These are phyloP conservation scores for Crepidotus variabilis DNA, from an alignment of 768 basidiomycete species.

Conservation along the genomic window DNA sequence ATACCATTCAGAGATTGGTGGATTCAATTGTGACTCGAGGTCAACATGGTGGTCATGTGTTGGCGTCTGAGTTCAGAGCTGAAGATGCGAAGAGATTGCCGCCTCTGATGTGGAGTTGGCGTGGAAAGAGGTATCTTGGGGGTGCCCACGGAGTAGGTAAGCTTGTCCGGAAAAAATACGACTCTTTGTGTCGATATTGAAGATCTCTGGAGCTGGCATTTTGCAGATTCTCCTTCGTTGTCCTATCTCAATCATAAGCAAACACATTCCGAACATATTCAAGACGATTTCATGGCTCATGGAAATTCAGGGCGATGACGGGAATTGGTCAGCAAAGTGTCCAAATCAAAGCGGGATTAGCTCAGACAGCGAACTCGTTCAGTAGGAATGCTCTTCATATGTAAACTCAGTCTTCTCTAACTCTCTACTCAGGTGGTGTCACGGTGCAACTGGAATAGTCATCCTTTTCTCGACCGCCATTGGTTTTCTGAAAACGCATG, in stretches of 20 bases:
- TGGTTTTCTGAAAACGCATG: slow-evolving; percentile 20
- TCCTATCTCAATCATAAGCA: slow-evolving; percentile 30
- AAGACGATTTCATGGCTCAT: slow-evolving; percentile 46
- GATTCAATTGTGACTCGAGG: slow-evolving; percentile 45
- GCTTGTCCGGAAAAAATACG: slow-evolving; percentile 11
- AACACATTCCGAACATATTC: slow-evolving; percentile 38
- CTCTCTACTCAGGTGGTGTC: slow-evolving; percentile 46
- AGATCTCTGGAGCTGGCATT: slow-evolving; percentile 40
- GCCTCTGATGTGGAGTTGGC: slow-evolving; percentile 59
- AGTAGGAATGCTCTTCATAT: slow-evolving; percentile 29
- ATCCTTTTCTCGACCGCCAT: slow-evolving; percentile 44
- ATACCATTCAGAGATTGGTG: slow-evolving; percentile 31
- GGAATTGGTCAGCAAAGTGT: slow-evolving; percentile 52
- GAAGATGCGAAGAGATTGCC: slow-evolving; percentile 23
- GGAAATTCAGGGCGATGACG: slow-evolving; percentile 36
- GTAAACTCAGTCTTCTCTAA: background rate
- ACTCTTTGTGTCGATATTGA: background rate
- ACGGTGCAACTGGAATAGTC: slow-evolving; percentile 50
- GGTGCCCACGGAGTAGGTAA: slow-evolving; percentile 58
- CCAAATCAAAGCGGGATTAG: slow-evolving; percentile 16
- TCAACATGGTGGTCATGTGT: slow-evolving; percentile 30
- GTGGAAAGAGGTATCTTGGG: slow-evolving; percentile 51
- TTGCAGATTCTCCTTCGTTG: slow-evolving; percentile 45
- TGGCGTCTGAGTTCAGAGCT: slow-evolving; percentile 24
- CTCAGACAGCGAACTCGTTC: slow-evolving; percentile 37